Evolutionary conservation across 2,329 filamentous ascomycete genomes (phyloP), one percentile per base, ranked within the genome.

Genomic region (Ophiostoma sp.): DNA sequence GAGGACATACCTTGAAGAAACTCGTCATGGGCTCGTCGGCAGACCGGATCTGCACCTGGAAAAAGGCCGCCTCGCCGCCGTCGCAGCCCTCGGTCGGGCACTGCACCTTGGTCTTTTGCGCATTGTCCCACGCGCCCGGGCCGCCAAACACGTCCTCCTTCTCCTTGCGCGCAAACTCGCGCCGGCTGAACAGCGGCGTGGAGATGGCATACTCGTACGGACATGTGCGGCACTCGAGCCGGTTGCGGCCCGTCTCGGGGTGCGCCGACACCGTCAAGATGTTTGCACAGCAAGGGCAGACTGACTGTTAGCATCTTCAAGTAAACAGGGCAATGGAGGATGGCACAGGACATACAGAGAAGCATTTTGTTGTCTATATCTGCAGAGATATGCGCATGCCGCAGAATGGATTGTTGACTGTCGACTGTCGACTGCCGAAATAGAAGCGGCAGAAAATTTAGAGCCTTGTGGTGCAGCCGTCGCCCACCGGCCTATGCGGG

Each of bases 1-100:
- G 44, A 20, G 44, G 3, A 74, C 78, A 64, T 77, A 92, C 91
- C 87, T 93, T 95, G 81, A 90, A 96, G 81, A 98, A 98, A 72
- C 89, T 94, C 74, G 95, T 99, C 91, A 97, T 97, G 72, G 95
- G 95, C 84, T 99, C 95, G 81, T 99, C 95, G 68, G 95, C 95
- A 83, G 93, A 96, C 75, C 95, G 89, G 81, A 98, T 98, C 85
- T 99, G 95, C 75, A 98, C 89, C 84, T 97, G 93, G 83, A 94
- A 96, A 83, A 94, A 98, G 73, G 94, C 96, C 3, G 95, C 95
- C 82, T 93, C 88, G 72, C 88, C 85, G 73, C 93, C 93, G 77
- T 91, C 85, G 83, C 95, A 99, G 70, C 85, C 85, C 57, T 93
- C 89, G 73, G 89, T 89, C 35, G 91, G 88, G 79, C 95, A 99